These are phyloP conservation scores for Lanmaoa pseudosensibilis DNA, from an alignment of 768 basidiomycete genomes.

Conservation along the genomic window DNA sequence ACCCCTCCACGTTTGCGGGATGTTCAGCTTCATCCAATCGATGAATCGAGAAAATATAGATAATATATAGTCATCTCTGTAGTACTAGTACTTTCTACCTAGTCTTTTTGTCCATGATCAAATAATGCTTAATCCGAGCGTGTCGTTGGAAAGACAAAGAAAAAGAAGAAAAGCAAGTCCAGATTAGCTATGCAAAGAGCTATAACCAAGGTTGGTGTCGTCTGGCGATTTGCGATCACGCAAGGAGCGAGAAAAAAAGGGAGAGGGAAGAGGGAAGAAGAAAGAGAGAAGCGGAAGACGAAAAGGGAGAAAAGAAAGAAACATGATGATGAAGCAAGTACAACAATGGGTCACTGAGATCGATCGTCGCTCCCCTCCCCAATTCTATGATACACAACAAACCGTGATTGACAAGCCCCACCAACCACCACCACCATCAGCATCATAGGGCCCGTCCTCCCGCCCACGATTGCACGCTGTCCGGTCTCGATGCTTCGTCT, in stretches of 20 bases:
- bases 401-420: too few relatives aligned
- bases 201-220: neutral
- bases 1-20: neutral
- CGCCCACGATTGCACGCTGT: slow-evolving; percentile 19
- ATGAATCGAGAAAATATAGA: neutral
- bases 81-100: neutral
- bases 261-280: neutral
- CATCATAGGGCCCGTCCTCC: slow-evolving; percentile 22
- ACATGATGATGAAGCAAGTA: slow-evolving; percentile 21
- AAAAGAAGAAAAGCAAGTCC: neutral
- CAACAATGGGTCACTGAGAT: slow-evolving; percentile 22
- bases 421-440: neutral
- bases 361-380: neutral
- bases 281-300: neutral
- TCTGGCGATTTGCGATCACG: neutral
- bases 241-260: too few relatives aligned
- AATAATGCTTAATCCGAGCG: neutral
- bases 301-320: neutral
- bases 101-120: neutral
- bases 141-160: neutral
- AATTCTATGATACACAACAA: slow-evolving; percentile 19
- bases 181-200: neutral
- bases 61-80: neutral
- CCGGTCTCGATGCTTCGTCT: slow-evolving; percentile 1
- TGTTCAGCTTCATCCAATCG: neutral